Percentiles rank a stretch among this genome's conserved stretches.
Evolutionary conservation across 2,329 filamentous ascomycete genomes (phyloP).

Genomic region (Fusarium scirpi): DNA sequence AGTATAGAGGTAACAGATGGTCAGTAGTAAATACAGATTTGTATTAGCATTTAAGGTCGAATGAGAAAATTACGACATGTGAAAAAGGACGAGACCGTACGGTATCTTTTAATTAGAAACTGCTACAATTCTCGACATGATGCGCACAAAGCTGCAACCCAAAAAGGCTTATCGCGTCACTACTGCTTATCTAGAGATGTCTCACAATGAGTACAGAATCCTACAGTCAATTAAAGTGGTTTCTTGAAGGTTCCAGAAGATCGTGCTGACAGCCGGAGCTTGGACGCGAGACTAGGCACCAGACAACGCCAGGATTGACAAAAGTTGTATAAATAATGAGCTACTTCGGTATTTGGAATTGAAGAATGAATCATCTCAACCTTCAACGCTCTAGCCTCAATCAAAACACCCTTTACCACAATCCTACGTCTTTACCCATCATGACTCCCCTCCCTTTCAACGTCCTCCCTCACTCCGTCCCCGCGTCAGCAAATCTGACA

Average conservation of each 20-base stretch:
- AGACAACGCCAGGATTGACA: not conserved
- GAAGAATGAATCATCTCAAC: fast-evolving
- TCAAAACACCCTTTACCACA: not conserved
- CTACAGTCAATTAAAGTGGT: not conserved
- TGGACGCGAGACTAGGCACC: not conserved
- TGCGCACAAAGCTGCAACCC: not conserved
- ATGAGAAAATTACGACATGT: no score
- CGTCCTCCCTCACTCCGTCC: not conserved
- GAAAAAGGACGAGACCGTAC: no score
- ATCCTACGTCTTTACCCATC: fast-evolving
- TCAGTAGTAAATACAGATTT: no score
- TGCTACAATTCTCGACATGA: no score
- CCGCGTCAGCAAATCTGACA: slow-evolving; percentile 22
- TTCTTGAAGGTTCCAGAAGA: slow-evolving; percentile 1
- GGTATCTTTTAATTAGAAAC: no score
- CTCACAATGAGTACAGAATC: not conserved
- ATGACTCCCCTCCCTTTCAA: slow-evolving; percentile 12
- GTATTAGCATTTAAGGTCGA: no score
- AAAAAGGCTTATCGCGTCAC: not conserved
- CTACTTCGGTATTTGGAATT: not conserved
- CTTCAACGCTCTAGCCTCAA: fast-evolving
- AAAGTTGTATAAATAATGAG: not conserved
- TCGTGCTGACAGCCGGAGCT: not conserved
- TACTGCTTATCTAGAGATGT: not conserved
- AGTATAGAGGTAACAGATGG: no score